phyloP scores from a whole-genome alignment of 2,329 filamentous ascomycete genomes.

The Alternaria arborescens region DNA sequence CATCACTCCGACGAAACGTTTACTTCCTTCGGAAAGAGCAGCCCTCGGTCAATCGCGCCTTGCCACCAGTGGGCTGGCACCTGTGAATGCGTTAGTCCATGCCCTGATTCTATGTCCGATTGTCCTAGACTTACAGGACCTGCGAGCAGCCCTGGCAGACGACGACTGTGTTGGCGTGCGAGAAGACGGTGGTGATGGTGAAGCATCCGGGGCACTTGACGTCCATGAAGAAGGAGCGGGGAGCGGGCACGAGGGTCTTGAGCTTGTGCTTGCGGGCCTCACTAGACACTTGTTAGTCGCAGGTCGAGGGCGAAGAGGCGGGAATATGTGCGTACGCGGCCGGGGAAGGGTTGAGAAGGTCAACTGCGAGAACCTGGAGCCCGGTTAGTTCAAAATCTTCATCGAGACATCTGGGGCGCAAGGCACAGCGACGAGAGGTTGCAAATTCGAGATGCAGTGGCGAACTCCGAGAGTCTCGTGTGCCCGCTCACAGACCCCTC shows the following conservation, averaged over 20 bases:
- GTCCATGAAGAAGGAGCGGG: constrained; percentile 99
- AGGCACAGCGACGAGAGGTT: constrained; percentile 21
- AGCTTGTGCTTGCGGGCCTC: constrained; percentile 99
- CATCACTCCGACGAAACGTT: constrained; percentile 55
- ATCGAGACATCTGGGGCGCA: constrained; percentile 24
- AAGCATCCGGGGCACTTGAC: constrained; percentile 99
- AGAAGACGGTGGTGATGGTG: constrained; percentile 99
- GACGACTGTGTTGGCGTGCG: constrained; percentile 99
- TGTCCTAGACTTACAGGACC: constrained; percentile 68
- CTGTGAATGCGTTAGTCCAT: constrained; percentile 41
- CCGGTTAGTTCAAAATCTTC: constrained; percentile 21
- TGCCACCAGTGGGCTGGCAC: constrained; percentile 99
- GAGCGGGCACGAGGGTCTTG: constrained; percentile 96
- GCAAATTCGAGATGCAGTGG: constrained; percentile 41
- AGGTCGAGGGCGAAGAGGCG: constrained; percentile 20
- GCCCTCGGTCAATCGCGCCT: constrained; percentile 98
- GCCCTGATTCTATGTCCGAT: constrained; percentile 4
- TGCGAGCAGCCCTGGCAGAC: constrained; percentile 99
- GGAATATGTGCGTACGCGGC: constrained; percentile 64
- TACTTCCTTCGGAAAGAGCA: constrained; percentile 99
- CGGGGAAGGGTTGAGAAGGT: constrained; percentile 98
- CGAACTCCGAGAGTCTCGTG: constrained; percentile 46
- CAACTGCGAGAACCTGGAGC: constrained; percentile 96
- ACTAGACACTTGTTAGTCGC: constrained; percentile 48
- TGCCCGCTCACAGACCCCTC: constrained; percentile 29